Base-by-base conservation (phyloP, 768 basidiomycete species). In the Kwoniella botswanensis region DNA sequence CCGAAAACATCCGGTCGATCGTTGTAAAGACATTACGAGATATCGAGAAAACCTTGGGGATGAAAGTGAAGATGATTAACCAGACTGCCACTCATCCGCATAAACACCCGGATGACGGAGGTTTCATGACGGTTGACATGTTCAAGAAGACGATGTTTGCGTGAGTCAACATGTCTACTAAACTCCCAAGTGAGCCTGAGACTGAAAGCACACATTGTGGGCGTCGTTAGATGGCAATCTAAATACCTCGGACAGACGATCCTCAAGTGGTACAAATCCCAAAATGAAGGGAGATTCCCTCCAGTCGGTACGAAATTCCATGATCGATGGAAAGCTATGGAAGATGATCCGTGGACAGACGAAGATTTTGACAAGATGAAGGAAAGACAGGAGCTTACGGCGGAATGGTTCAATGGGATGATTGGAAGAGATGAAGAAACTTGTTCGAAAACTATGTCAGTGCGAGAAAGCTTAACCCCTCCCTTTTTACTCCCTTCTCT, bases 391-490 rank as follows among this genome's bases (percentile, higher is more conserved):
- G 44, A 50, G 1, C 6, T 17, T 18, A 41, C 52, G 3, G 50
- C 43, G 1, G 56, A 57, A 26, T 59, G 65, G 65, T 80, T 79
- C 67, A 71, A 72, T 60, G 68, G 70, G 3, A 77, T 76, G 58
- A 67, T 79, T 55, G 63, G 46, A 35, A 63, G 63, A 46, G 69
- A 79, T 58, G 64, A 74, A 15, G 63, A 75, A 43, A 74, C 75
- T 11, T 80, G 81, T 68, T 76, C 78, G 15, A 71, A 78, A 43
- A 61, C 74, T 11, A 59, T 76, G 70, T 72, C 65, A 64, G 62
- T 75, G 54, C 29, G 29, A 29, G 29, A 29, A 29, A 29, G 29
- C 29, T 29, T 29, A 29, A 29, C 5, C 29, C 29, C 29, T 29
- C 29, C 29, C 29, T 29, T 29, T 29, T 29, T 29, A 29, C 29